These are phyloP conservation scores for Lophiostoma macrostomum DNA, from an alignment of 495 filamentous ascomycete genomes.

Conservation along the genomic window DNA sequence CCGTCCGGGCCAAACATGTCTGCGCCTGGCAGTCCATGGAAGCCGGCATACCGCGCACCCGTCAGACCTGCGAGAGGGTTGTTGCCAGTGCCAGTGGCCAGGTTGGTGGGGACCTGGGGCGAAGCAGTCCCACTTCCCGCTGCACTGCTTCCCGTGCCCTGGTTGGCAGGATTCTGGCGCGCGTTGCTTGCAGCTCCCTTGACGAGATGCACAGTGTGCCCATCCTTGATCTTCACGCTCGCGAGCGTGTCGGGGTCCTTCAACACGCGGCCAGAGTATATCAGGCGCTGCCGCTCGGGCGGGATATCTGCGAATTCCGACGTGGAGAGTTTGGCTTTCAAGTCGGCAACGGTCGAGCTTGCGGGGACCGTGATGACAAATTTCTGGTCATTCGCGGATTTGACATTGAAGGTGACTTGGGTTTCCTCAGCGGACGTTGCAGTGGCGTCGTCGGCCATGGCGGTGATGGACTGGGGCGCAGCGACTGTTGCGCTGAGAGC, in stretches of 20 bases:
- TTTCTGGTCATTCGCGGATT: constrained; percentile 80
- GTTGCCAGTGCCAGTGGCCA: constrained; percentile 84
- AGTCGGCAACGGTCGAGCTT: constrained; percentile 73
- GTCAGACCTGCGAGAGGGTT: constrained; percentile 89
- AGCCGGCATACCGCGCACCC: constrained; percentile 90
- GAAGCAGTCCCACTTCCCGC: constrained; percentile 53
- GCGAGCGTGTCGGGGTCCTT: constrained; percentile 85
- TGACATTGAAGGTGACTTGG: constrained; percentile 89
- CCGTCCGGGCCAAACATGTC: constrained; percentile 95
- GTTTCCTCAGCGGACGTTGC: constrained; percentile 47
- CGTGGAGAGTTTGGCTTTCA: constrained; percentile 82
- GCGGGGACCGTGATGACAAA: constrained; percentile 75
- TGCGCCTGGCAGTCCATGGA: constrained; percentile 80
- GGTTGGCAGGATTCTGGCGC: constrained; percentile 57
- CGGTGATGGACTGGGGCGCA: no score
- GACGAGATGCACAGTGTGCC: constrained; percentile 95
- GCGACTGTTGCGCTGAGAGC: no score
- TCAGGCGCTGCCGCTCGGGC: constrained; percentile 83
- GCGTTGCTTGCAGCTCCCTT: constrained; percentile 92
- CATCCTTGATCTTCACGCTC: constrained; percentile 89
- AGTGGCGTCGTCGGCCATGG: constrained; percentile 48
- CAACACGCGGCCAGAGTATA: constrained; percentile 94
- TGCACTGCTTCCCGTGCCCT: constrained; percentile 47
- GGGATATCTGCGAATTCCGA: constrained; percentile 80
- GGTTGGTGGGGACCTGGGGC: constrained; percentile 74